Percentiles rank a stretch among this genome's conserved stretches.
These are phyloP conservation scores for Entophlyctis luteolus DNA, from an alignment of 192 early-diverging fungal genomes.

Conservation along the genomic window DNA sequence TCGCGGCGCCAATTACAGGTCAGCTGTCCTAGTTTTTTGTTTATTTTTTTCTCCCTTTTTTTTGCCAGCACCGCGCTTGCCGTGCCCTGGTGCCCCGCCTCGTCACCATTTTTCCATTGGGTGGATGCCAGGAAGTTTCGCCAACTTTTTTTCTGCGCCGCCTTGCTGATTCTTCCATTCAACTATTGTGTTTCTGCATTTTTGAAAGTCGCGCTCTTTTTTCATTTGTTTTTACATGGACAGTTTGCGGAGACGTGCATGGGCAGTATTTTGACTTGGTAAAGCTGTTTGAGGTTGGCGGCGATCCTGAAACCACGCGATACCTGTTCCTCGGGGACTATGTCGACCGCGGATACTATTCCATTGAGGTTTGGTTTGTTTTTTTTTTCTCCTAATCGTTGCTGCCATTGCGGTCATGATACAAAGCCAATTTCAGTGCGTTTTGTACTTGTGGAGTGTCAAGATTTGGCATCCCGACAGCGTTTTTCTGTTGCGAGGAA, in stretches of 20 bases:
- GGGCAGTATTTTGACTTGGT: slow-evolving; percentile 96
- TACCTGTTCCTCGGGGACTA: slow-evolving; percentile 97
- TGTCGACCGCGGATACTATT: slow-evolving; percentile 96
- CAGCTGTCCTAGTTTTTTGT: background rate
- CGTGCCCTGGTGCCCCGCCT: no score
- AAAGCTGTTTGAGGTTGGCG: slow-evolving; percentile 97
- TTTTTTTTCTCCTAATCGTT: background rate
- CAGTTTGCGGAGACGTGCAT: slow-evolving; percentile 96
- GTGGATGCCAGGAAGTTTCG: background rate
- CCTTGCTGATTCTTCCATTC: background rate
- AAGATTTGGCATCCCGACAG: slow-evolving; percentile 89
- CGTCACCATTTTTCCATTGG: background rate
- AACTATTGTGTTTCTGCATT: background rate
- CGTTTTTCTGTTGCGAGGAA: slow-evolving; percentile 86
- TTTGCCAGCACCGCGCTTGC: background rate
- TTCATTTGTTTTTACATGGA: background rate
- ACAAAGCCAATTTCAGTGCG: slow-evolving; percentile 60
- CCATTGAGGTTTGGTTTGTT: slow-evolving; percentile 71
- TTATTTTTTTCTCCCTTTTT: background rate
- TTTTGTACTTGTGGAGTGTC: slow-evolving; percentile 83
- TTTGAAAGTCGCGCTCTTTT: background rate
- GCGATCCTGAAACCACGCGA: slow-evolving; percentile 84
- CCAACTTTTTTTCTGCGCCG: background rate
- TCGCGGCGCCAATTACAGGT: slow-evolving; percentile 91
- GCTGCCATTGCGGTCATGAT: background rate